These are phyloP conservation scores for Neurospora sp. DNA, from an alignment of 495 filamentous ascomycete genomes.

Conservation along the genomic window DNA sequence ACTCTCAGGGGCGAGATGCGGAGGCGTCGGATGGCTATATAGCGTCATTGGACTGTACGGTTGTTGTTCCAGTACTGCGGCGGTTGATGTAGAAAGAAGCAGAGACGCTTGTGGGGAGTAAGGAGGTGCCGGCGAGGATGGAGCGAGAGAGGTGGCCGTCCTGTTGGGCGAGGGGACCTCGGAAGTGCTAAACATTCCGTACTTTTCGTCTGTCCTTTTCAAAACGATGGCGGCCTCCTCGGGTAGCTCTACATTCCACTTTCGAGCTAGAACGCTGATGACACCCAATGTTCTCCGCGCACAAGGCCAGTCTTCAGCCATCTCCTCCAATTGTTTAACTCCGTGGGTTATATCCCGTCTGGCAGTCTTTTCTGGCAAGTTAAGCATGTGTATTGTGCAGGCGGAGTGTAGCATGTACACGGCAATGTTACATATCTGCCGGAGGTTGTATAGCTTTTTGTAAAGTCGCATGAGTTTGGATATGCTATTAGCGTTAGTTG, in stretches of 20 bases:
- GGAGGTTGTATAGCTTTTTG: slow-evolving; percentile 79
- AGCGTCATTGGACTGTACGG: slow-evolving; percentile 18
- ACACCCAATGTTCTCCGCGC: slow-evolving; percentile 79
- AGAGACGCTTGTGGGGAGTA: slow-evolving; percentile 6
- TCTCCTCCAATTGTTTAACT: slow-evolving; percentile 89
- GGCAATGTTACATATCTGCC: slow-evolving; percentile 89
- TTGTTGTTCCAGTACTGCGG: slow-evolving; percentile 10
- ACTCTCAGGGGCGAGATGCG: slow-evolving; percentile 13
- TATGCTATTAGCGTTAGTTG: slow-evolving; percentile 75
- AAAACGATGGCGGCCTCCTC: slow-evolving; percentile 70
- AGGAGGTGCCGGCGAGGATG: slow-evolving; percentile 20
- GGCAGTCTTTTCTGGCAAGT: slow-evolving; percentile 82
- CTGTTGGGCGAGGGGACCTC: slow-evolving; percentile 45
- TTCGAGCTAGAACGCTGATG: slow-evolving; percentile 70
- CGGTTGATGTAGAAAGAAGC: not conserved
- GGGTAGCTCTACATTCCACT: slow-evolving; percentile 82
- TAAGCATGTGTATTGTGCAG: slow-evolving; percentile 89
- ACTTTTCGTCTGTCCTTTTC: slow-evolving; percentile 49
- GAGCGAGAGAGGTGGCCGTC: slow-evolving; percentile 8
- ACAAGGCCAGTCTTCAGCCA: slow-evolving; percentile 89
- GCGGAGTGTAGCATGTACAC: slow-evolving; percentile 93
- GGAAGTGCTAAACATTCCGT: slow-evolving; percentile 42
- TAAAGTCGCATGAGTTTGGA: slow-evolving; percentile 89
- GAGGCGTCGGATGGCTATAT: slow-evolving; percentile 15
- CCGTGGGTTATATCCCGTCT: slow-evolving; percentile 81